Conservation (phyloP, 2,329 filamentous ascomycete species). For the Biscogniauxia sp. region DNA sequence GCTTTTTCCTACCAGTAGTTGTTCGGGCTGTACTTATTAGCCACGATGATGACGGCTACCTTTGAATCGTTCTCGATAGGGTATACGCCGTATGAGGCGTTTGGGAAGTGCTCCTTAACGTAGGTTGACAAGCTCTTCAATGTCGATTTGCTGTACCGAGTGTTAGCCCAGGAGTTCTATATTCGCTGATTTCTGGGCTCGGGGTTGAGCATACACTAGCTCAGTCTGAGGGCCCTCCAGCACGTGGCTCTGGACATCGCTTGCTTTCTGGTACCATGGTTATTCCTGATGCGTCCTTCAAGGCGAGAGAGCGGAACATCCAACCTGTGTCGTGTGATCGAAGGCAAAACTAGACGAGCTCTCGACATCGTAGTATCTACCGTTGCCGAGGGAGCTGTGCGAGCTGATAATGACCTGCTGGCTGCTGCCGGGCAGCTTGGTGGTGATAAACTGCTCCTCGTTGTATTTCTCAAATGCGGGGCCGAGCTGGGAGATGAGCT, state of each 20-base stretch:
- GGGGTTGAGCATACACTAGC: constrained; percentile 62
- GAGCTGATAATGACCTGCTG: constrained; percentile 82
- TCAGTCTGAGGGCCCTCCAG: constrained; percentile 75
- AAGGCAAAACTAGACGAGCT: constrained; percentile 86
- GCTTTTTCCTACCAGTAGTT: constrained; percentile 77
- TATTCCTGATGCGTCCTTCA: constrained; percentile 7
- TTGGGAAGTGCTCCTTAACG: constrained; percentile 84
- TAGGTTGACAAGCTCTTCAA: constrained; percentile 74
- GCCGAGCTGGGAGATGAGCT: constrained; percentile 67
- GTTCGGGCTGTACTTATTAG: constrained; percentile 95
- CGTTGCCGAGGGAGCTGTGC: constrained; percentile 77
- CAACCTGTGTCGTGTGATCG: constrained; percentile 76
- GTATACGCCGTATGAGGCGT: constrained; percentile 77
- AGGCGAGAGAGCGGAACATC: constrained; percentile 12
- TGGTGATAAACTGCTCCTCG: constrained; percentile 85
- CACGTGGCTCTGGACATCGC: constrained; percentile 73
- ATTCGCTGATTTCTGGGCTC: neutral
- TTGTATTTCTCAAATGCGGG: constrained; percentile 94
- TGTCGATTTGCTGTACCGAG: constrained; percentile 67
- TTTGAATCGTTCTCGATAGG: constrained; percentile 73
- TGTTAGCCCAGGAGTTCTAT: constrained; percentile 19
- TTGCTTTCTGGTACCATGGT: constrained; percentile 64
- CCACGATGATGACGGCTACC: constrained; percentile 79
- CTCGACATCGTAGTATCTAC: constrained; percentile 86
- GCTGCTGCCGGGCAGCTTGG: constrained; percentile 84